Base-by-base conservation (phyloP, 1,139 yeast species). In the Maudiozyma humilis region DNA sequence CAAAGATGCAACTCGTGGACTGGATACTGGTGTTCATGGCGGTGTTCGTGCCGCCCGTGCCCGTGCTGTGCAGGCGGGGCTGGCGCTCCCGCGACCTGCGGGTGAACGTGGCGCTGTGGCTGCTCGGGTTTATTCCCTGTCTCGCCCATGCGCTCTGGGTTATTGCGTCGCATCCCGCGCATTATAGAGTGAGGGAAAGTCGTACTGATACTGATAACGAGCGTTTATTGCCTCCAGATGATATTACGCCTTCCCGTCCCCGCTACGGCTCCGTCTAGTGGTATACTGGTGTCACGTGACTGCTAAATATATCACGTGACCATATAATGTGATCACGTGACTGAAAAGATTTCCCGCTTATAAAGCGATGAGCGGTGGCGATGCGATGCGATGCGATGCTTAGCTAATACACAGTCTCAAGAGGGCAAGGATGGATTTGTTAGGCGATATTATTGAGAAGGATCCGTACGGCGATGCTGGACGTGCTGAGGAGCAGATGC, bases 81-180 rank as follows among this genome's bases (percentile, higher is more conserved):
- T 63, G 82, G 54, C 76, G 76, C 55, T 75, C 87, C 37, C 56
- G 52, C 51, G 58, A 52, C 41, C 48, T 81, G 54, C 70, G 79
- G 65, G 80, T 87, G 56, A 88, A 87, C 64, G 70, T 88, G 44
- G 73, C 85, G 32, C 71, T 88, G 43, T 84, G 89, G 64, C 54
- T 82, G 42, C 70, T 88, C 43, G 95, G 96, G 3, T 83, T 77
- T 64, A 62, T 88, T 48, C 96, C 96, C 0, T 96, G 95, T 6
- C 66, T 82, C 44, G 62, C 81, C 49, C 88, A 81, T 56, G 70
- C 77, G 39, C 71, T 79, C 63, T 82, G 79, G 59, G 74, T 65
- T 19, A 55, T 55, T 40, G 51, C 56, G 42, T 48, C 51, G 29
- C 55, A 54, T 35, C 57, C 62, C 7, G 18, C n/a, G n/a, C n/a